Evolutionary conservation across 768 basidiomycete genomes (phyloP).

Genomic region (Russula sp.): DNA sequence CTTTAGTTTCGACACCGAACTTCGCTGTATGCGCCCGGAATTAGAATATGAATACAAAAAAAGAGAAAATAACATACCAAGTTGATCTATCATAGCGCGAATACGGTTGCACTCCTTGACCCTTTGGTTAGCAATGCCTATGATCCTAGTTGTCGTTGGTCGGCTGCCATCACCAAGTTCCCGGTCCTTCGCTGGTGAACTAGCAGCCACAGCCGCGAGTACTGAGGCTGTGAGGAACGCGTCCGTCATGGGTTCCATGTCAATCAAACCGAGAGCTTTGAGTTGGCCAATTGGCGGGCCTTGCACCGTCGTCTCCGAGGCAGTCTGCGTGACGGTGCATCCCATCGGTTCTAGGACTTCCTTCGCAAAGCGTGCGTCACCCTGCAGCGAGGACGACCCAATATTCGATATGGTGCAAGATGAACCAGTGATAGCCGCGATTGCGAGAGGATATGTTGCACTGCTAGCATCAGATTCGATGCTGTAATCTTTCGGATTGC

Average conservation of each 20-base stretch:
- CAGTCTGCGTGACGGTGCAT: slow-evolving; percentile 84
- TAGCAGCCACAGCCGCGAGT: slow-evolving; percentile 76
- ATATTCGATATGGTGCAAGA: slow-evolving; percentile 92
- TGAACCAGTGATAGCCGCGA: slow-evolving; percentile 97
- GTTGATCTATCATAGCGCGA: slow-evolving; percentile 91
- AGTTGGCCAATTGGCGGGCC: slow-evolving; percentile 83
- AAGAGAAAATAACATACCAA: slow-evolving; percentile 54
- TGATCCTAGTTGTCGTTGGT: slow-evolving; percentile 66
- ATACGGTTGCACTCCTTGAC: slow-evolving; percentile 99
- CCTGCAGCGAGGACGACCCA: slow-evolving; percentile 86
- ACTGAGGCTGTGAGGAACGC: slow-evolving; percentile 96
- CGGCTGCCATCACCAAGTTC: slow-evolving; percentile 37
- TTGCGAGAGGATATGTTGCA: slow-evolving; percentile 94
- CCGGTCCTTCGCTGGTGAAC: slow-evolving; percentile 49
- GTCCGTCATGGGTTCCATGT: slow-evolving; percentile 99
- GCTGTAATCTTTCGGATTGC: slow-evolving; percentile 74
- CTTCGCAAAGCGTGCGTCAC: slow-evolving; percentile 95
- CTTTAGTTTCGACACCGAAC: slow-evolving; percentile 89
- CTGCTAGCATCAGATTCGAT: slow-evolving; percentile 96
- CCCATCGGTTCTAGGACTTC: slow-evolving; percentile 95
- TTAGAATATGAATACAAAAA: background rate
- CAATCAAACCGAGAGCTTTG: slow-evolving; percentile 79
- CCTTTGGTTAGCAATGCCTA: slow-evolving; percentile 95
- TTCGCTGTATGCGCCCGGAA: slow-evolving; percentile 54
- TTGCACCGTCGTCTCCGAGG: slow-evolving; percentile 83